Evolutionary conservation across 768 basidiomycete genomes (phyloP).

Genomic region (Rhizopogon rudus): DNA sequence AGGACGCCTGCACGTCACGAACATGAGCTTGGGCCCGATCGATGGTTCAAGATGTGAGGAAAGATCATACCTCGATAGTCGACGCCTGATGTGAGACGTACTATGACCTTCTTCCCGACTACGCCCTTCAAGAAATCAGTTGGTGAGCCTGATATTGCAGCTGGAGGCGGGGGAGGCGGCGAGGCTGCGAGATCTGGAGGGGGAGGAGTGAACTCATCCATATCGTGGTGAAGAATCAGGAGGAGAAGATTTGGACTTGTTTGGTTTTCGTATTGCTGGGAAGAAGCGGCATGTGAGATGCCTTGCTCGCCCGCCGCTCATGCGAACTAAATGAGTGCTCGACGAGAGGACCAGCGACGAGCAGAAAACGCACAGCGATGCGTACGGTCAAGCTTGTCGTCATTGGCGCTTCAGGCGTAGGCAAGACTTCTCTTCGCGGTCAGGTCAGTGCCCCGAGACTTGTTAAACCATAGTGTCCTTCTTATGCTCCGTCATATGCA

Average conservation of each 20-base stretch:
- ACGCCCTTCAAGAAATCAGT: conserved; percentile 94
- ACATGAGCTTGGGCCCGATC: not conserved
- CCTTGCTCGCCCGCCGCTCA: no score
- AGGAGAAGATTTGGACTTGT: conserved; percentile 12
- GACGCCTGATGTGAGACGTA: conserved; percentile 85
- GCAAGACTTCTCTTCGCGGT: conserved; percentile 75
- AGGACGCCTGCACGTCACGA: conserved; percentile 60
- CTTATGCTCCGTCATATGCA: conserved; percentile 21
- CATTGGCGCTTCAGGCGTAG: conserved; percentile 80
- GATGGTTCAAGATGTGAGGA: not conserved
- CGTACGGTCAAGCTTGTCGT: conserved; percentile 78
- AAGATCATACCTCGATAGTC: conserved; percentile 77
- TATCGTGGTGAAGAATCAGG: conserved; percentile 3
- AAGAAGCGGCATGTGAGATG: not conserved
- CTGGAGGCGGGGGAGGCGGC: conserved; percentile 45
- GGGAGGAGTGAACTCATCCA: conserved; percentile 29
- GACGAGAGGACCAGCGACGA: not conserved
- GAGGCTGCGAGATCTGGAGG: conserved; percentile 32
- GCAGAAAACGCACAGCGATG: conserved; percentile 32
- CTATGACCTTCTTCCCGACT: conserved; percentile 93
- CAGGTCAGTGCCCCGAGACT: conserved; percentile 43
- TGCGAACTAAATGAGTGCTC: not conserved
- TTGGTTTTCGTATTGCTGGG: conserved; percentile 12
- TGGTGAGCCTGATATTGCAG: conserved; percentile 65
- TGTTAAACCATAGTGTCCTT: not conserved